Base-by-base conservation (phyloP, 441 rosid species). In the Dalechampia spathulata region DNA sequence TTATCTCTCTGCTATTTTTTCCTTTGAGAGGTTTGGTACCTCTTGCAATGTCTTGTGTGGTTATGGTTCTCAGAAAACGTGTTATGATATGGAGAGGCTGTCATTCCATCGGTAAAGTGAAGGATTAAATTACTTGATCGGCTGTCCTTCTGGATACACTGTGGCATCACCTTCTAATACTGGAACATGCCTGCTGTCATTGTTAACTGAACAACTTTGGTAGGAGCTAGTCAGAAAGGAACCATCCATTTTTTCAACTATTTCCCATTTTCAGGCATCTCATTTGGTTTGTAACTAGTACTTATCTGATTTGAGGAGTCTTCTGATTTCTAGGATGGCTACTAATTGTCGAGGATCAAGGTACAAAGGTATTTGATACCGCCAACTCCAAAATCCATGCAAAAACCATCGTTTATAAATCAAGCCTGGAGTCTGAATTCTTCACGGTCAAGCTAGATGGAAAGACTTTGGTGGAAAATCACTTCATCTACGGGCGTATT, bases 281-380 rank as follows among this genome's bases (percentile, higher is more conserved):
- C n/a, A 27, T 49, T 25, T 39, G 11, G n/a, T 13, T 44, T 32
- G 8, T 60, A 25, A 48, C 22, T 7, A 22, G 50, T 39, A 27
- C 41, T 40, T 63, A 36, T 65, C 65, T 61, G 51, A 71, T 42
- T 25, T 25, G 15, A 45, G 42, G 62, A 47, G 17, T 53, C 37
- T 51, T 50, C 7, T 66, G 39, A 63, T 30, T 62, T 70, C 50
- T 80, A 86, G 95, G 73, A 68, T 89, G 95, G 88, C 77, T 89
- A 47, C 61, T 81, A 49, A 61, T 60, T 23, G 63, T 76, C 25
- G 95, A 86, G 55, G 88, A 72, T 54, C 79, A 74, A 68, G 95
- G 90, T 32, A 28, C 72, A 63, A 64, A 21, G 65, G 72, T 84
- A 50, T 89, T 86, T 51, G 79, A 78, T 46, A 58, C 74, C 49